phyloP scores from a whole-genome alignment of 164 flowering plant species.

The Annona cherimola region DNA sequence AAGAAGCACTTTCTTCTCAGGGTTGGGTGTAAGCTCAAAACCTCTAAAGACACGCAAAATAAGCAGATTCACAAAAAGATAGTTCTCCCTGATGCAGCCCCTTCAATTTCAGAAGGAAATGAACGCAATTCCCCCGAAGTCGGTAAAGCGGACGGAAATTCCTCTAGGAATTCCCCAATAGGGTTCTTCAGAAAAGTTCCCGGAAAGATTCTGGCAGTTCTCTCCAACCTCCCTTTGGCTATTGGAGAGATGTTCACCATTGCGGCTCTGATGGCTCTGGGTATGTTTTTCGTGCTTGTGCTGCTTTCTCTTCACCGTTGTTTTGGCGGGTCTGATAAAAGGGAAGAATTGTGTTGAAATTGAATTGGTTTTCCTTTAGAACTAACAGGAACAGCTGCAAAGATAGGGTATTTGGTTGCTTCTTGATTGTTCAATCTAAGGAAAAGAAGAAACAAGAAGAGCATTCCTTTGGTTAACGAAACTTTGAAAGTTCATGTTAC shows the following conservation, averaged over 20 bases:
- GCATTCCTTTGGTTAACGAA: background rate
- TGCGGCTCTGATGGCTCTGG: constrained; percentile 88
- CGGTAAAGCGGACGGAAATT: constrained; percentile 1
- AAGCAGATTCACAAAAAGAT: constrained; percentile 41
- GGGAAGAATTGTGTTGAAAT: background rate
- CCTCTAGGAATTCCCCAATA: constrained; percentile 6
- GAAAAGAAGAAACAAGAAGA: too few species aligned
- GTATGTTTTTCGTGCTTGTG: constrained; percentile 29
- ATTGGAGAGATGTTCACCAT: constrained; percentile 78
- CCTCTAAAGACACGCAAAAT: constrained; percentile 22
- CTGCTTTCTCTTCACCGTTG: background rate
- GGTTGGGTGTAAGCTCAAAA: constrained; percentile 36
- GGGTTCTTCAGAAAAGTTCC: constrained; percentile 41
- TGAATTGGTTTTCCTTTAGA: background rate
- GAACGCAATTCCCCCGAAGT: constrained; percentile 14
- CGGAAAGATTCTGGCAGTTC: constrained; percentile 44
- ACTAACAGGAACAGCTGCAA: background rate
- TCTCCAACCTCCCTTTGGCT: constrained; percentile 86
- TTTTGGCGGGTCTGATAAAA: background rate
- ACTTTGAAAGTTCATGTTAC: background rate
- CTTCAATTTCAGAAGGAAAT: constrained; percentile 39
- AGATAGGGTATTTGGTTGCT: background rate
- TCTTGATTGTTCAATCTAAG: background rate
- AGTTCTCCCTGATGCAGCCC: constrained; percentile 39
- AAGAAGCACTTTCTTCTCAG: constrained; percentile 9